Evolutionary conservation across 2,329 filamentous ascomycete species (phyloP), one percentile per base, ranked within the genome.

Genomic region (Phoma sp.): DNA sequence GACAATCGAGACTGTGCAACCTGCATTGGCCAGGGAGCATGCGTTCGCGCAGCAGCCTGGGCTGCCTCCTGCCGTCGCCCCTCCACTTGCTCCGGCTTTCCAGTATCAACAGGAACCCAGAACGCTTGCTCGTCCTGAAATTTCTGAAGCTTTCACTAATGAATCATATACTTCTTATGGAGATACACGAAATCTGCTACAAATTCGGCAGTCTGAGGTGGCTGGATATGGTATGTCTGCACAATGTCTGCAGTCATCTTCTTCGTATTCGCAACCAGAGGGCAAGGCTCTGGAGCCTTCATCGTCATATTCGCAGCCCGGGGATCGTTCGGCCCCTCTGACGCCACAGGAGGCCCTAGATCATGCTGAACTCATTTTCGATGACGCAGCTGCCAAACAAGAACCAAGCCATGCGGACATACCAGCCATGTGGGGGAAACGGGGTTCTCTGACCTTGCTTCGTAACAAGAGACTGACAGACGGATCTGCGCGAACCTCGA

Each of bases 101-200:
- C 55, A 67, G 38, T 63, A 64, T 35, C 55, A 61, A 9, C 55
- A 64, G 9, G 29, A 14, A 2, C 35, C 55, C 11, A 55, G 52
- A 18, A 10, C 45, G 2, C 33, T 56, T 22, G 47, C 55, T 5
- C 59, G 43, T 22, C 52, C 42, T n/a, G 60, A 59, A 0, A 7
- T 50, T 3, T 71, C 69, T 1, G 64, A 65, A 0, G 52, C 69
- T 33, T 64, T 69, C 35, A 69, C 70, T 0, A 54, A 62, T 7
- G 52, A 29, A 29, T 70, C 70, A 2, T 65, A 64, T 4, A 64
- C 72, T 24, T 75, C 73, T 4, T 75, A 75, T 46, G 73, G 70
- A 25, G 70, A 74, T 44, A 75, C 72, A 14, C 68, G 62, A 2
- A 59, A 71, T 13, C 59, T 75, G 4, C 56, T 75, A 4, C 62